Base-by-base conservation (phyloP, 208 protist species). In the Plasmodiophora brassicae region DNA sequence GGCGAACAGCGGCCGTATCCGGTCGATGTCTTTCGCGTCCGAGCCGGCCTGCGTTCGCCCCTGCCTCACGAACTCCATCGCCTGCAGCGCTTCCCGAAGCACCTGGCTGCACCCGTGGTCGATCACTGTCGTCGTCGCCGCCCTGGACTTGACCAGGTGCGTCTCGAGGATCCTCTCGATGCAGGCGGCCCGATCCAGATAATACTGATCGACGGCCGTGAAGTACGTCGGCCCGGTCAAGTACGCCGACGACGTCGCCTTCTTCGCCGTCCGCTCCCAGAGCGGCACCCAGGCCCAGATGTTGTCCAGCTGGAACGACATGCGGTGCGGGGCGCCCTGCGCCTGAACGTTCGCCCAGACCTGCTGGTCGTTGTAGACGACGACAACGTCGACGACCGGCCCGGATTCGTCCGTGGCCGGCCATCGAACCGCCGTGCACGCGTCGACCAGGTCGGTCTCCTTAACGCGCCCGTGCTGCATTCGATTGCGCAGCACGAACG, bases 401-500 rank as follows among this genome's bases (percentile, higher is more conserved):
- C 65, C 32, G 10, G 41, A 32, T 32, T 5, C 14, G 41, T 78
- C 65, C 41, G 65, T 36, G 20, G 5, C 32, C 20, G 5, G 14
- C 10, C 41, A 78, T 38, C n/a, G 32, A 78, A 44, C 65, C 5
- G 32, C 65, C 20, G 65, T 78, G 5, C 32, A n/a, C 5, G 65
- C 65, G 41, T 78, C 41, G 65, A 78, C 41, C 20, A 78, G n/a
- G 10, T 78, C 14, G 5, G 14, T 78, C 65, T 78, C 65, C n/a
- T 78, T 78, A 8, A 78, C 65, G 5, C 32, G 32, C 20, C 65
- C 65, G n/a, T 78, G 65, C 5, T 44, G 5, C 5, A 5, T 78
- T 32, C 41, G 32, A 78, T 78, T 78, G 32, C 65, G 65, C 65
- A 78, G n/a, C n/a, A 78, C 65, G 32, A 78, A 78, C 10, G 65